Conservation (phyloP, 139 green algal species). For the Tetradesmus obliquus region DNA sequence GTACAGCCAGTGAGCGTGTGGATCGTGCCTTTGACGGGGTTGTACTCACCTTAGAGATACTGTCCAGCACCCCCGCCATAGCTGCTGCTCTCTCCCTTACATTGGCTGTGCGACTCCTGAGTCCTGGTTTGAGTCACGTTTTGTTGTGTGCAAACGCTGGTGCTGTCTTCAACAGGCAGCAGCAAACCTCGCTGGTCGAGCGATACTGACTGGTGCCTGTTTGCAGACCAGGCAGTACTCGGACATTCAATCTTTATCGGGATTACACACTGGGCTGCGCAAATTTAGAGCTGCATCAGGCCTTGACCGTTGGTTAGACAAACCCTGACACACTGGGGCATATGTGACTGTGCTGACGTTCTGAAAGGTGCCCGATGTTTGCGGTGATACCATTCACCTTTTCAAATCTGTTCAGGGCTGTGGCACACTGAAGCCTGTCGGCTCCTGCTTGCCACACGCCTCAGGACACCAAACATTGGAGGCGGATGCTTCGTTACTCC, state of each 20-base stretch:
- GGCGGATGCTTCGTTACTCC: no score
- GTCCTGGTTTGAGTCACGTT: background rate
- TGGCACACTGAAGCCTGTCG: background rate
- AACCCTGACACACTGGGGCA: background rate
- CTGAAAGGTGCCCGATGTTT: background rate
- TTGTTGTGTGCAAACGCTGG: background rate
- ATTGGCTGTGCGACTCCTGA: background rate
- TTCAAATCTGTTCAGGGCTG: no score
- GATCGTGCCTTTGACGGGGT: background rate
- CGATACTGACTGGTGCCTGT: no score
- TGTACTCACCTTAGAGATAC: background rate
- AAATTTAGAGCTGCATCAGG: background rate
- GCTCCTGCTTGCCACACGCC: background rate
- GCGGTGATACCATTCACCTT: no score
- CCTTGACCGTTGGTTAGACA: background rate
- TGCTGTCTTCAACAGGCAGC: background rate
- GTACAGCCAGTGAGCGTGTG: background rate
- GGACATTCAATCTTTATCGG: no score
- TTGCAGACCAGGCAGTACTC: no score
- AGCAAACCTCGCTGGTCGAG: background rate
- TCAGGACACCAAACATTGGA: background rate
- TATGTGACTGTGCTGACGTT: background rate
- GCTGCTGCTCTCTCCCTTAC: background rate
- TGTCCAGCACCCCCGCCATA: constrained; percentile 41
- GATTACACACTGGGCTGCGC: no score